A percentile compares a stretch with the other conserved stretches of the same genome.
phyloP scores from a whole-genome alignment of 106 monocot species.

The Phalaenopsis aphrodite region DNA sequence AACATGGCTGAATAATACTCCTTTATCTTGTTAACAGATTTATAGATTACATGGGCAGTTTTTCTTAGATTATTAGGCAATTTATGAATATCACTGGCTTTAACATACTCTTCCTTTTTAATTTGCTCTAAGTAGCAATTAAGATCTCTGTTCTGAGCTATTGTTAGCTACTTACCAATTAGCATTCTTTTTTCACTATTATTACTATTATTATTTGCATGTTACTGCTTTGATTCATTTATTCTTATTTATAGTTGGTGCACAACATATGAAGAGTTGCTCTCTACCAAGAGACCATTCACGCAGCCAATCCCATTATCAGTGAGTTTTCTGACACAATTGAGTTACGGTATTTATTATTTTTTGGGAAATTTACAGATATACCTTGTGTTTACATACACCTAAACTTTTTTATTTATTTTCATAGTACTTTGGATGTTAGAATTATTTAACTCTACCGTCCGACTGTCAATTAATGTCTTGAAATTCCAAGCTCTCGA shows the following conservation, averaged over 20 bases:
- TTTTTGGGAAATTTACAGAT: no score
- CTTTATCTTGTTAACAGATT: neutral
- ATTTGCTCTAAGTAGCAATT: neutral
- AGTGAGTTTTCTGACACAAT: slow-evolving; percentile 30
- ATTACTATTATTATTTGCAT: neutral
- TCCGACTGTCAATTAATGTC: no score
- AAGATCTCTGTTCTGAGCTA: neutral
- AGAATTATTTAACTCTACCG: no score
- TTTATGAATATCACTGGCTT: neutral
- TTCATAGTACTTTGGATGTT: no score
- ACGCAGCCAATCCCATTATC: slow-evolving; percentile 67
- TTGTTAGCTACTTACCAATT: neutral
- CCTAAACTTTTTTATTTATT: no score
- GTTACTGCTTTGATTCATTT: neutral
- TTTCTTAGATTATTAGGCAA: neutral
- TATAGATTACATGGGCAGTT: neutral
- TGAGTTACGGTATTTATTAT: no score
- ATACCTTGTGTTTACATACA: no score
- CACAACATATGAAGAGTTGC: slow-evolving; percentile 77
- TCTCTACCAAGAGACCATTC: slow-evolving; percentile 58
- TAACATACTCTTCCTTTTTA: neutral
- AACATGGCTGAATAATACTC: neutral
- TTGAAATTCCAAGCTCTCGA: no score
- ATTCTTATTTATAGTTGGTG: slow-evolving; percentile 46
- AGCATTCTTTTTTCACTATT: neutral